Percentiles rank a stretch among this genome's conserved stretches.
Evolutionary conservation across 2,329 filamentous ascomycete genomes (phyloP).

Genomic region (Onygena corvina): DNA sequence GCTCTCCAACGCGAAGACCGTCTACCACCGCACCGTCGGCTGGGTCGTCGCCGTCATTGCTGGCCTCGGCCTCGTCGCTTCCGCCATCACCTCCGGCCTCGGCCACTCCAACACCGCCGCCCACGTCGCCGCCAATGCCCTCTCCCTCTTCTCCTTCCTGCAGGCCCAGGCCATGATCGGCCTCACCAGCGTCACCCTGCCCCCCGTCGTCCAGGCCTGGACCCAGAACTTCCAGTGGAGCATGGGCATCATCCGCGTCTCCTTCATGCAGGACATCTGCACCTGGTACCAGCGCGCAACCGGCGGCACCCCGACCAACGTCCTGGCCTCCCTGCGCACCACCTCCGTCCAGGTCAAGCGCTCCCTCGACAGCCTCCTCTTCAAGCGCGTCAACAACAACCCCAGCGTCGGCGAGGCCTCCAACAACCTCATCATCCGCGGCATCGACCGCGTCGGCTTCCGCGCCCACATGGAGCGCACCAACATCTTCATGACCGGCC

Average conservation of each 20-base stretch:
- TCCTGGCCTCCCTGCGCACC: conserved; percentile 60
- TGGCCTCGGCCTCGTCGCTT: conserved; percentile 68
- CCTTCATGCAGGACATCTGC: conserved; percentile 77
- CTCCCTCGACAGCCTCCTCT: conserved; percentile 38
- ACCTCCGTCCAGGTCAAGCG: conserved; percentile 73
- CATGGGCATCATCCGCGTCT: conserved; percentile 82
- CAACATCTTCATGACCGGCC: conserved; percentile 85
- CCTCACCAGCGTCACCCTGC: conserved; percentile 66
- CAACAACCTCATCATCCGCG: conserved; percentile 49
- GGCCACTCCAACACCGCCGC: conserved; percentile 90
- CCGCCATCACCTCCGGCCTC: conserved; percentile 76
- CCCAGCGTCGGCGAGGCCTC: conserved; percentile 42
- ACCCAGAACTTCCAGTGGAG: conserved; percentile 98
- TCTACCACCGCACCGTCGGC: conserved; percentile 75
- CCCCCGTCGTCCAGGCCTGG: conserved; percentile 83
- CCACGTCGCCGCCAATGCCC: conserved; percentile 82
- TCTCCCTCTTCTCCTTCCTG: conserved; percentile 91
- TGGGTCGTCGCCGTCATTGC: conserved; percentile 84
- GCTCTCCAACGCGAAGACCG: conserved; percentile 83
- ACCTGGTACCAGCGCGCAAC: conserved; percentile 95
- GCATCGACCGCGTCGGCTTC: conserved; percentile 84
- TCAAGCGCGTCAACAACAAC: conserved; percentile 41
- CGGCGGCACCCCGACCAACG: conserved; percentile 67
- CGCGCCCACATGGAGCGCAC: conserved; percentile 71
- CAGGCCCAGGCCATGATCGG: conserved; percentile 87